Evolutionary conservation across 1,139 yeast species (phyloP), one percentile per base, ranked within the genome.

Genomic region (Sugiyamaella neomexicana): DNA sequence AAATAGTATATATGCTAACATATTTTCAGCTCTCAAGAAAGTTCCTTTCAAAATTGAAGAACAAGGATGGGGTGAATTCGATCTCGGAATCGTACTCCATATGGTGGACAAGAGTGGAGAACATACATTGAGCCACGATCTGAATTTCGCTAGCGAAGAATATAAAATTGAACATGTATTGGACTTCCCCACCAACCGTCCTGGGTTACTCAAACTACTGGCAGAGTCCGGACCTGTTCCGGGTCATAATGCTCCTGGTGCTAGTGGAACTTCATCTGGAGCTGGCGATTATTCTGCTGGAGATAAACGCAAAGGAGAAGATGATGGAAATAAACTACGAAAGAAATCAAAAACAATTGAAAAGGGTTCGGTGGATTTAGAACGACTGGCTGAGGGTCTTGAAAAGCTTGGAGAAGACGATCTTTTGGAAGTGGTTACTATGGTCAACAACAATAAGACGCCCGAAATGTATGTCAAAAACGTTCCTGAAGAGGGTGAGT

Each of bases 1-100:
- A 5, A 20, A 20, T 20, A 20, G 25, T 20, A 5, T 20, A 2
- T 2, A 38, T 7, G 17, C 41, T 41, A 36, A 38, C 52, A 44
- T 13, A 10, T 17, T 39, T 49, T 10, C 34, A 56, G 78, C 86
- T 6, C 71, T 89, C 65, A 89, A 88, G 66, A 84, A 84, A 65
- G 82, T 88, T 17, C 99, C 99, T n/a, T 93, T 91, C 74, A 80
- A 75, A 67, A 86, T 93, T 54, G 89, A 85, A 68, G 99, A 93
- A 71, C 86, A 89, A 75, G 99, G 99, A 48, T 93, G 99, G 99
- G 99, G 99, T 68, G 99, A 93, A 64, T 91, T 91, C 67, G 97
- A 91, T 68, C 80, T 93, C 67, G 89, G 89, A 48, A 85, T 93
- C 60, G 79, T 88, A 16, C 76, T 90, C 55, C 88, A 86, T 62